These are phyloP conservation scores for Solanum etuberosum DNA, from an alignment of 257 asterid genomes.

Conservation along the genomic window DNA sequence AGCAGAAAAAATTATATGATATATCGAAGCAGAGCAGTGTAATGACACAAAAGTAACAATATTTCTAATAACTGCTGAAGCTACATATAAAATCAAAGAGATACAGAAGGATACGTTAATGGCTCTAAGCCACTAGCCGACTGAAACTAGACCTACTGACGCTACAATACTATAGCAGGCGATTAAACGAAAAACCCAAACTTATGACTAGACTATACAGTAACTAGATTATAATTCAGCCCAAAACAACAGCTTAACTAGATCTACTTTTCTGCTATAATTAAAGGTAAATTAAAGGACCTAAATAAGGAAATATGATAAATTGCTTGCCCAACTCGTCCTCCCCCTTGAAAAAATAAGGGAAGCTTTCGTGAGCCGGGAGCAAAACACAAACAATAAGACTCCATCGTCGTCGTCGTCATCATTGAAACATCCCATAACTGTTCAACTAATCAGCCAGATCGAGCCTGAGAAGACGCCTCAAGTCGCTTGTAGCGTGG, in stretches of 20 bases:
- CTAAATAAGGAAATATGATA: not conserved
- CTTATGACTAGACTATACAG: not conserved
- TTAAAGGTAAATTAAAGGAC: not conserved
- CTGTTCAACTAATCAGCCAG: not conserved
- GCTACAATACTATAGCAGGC: not conserved
- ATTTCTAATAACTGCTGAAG: not conserved
- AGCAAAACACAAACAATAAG: not conserved
- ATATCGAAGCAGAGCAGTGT: not conserved
- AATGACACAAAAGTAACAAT: not conserved
- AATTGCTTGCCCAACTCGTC: constrained; percentile 1
- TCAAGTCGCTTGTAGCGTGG: constrained; percentile 10
- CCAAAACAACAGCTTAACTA: not conserved
- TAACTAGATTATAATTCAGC: not conserved
- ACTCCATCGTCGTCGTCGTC: not conserved
- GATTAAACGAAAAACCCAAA: not conserved
- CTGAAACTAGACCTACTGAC: not conserved
- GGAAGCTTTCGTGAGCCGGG: constrained; percentile 2
- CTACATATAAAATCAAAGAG: not conserved
- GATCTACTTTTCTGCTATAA: not conserved
- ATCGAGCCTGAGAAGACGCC: constrained; percentile 22
- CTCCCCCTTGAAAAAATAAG: constrained; percentile 38
- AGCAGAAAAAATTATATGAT: not conserved
- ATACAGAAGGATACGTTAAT: not conserved
- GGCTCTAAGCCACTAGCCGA: not conserved
- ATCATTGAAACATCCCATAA: not conserved